phyloP scores from a whole-genome alignment of 345 rosid genomes.

The Ceriops decandra region DNA sequence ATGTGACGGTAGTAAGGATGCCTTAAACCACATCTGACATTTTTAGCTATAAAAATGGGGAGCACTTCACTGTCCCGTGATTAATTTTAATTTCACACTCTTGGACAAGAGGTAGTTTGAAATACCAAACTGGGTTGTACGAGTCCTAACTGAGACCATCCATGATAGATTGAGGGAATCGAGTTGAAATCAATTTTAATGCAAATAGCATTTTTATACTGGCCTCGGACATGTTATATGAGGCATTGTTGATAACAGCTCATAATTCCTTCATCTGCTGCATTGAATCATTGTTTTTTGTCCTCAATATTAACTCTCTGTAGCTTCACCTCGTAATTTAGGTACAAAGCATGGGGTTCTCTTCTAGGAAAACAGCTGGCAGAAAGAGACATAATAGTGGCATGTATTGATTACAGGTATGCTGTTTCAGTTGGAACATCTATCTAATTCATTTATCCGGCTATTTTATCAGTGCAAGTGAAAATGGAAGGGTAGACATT shows the following conservation, averaged over 20 bases:
- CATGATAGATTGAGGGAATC: no score
- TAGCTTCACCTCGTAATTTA: conserved; percentile 17
- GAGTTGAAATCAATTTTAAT: no score
- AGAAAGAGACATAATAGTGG: conserved; percentile 33
- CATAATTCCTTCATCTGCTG: background rate
- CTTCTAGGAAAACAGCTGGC: conserved; percentile 33
- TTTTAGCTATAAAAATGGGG: no score
- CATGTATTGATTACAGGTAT: conserved; percentile 36
- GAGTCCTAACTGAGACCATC: no score
- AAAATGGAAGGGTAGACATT: background rate
- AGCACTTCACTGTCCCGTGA: no score
- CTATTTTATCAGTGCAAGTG: background rate
- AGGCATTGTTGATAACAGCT: background rate
- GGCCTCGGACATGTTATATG: background rate
- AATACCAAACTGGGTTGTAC: no score
- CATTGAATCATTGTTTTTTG: conserved; percentile 4
- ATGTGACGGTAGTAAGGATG: no score
- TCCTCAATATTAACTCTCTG: conserved; percentile 17
- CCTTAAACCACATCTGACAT: no score
- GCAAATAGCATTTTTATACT: background rate
- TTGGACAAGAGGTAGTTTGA: no score
- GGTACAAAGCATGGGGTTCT: conserved; percentile 38
- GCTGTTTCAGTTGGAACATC: conserved; percentile 17
- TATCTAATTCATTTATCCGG: background rate
- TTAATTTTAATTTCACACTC: no score